Conservation (phyloP, 2,329 filamentous ascomycete species). For the Fusarium albosuccineum region DNA sequence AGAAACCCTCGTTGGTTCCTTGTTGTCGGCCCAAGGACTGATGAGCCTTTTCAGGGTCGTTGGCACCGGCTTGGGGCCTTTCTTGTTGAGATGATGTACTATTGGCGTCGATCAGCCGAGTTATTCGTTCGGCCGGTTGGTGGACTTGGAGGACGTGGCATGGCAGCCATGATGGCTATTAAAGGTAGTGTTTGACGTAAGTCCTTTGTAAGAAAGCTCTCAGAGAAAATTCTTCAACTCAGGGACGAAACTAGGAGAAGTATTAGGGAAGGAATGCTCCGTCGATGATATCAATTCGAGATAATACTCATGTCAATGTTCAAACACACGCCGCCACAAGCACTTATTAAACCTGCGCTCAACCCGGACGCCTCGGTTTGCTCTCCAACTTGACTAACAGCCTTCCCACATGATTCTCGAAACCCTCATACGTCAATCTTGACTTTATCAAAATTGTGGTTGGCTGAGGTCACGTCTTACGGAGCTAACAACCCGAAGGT, state of each 20-base stretch:
- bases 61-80: background rate
- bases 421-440: background rate
- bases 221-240: background rate
- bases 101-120: background rate
- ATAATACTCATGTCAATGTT: background rate
- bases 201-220: background rate
- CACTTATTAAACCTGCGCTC: background rate
- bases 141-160: background rate
- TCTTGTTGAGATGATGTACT: background rate
- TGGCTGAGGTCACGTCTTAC: background rate
- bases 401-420: background rate
- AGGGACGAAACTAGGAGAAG: background rate
- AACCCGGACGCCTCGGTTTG: background rate
- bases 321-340: background rate
- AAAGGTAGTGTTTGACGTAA: background rate
- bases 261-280: background rate
- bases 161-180: background rate
- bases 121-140: background rate
- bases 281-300: background rate
- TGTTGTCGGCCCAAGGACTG: background rate
- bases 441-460: background rate
- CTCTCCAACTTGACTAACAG: background rate
- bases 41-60: background rate
- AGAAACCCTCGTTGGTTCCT: background rate
- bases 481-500: background rate